Conservation (phyloP, 371 early-diverging fungal genomes). For the Mucor ambiguus region DNA sequence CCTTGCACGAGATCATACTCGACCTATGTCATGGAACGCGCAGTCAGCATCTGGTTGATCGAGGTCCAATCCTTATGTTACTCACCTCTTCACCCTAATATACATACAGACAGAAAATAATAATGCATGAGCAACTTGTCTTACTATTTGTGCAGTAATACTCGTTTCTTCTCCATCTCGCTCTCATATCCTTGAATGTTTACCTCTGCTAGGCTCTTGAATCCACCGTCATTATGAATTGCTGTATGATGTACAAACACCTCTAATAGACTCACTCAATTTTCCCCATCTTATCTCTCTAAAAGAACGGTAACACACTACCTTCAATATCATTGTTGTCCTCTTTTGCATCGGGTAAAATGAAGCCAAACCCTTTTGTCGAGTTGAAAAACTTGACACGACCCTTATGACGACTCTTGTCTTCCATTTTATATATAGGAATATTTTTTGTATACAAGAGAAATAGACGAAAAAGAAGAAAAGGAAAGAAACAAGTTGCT, state of each 20-base stretch:
- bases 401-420: slow-evolving; percentile 56
- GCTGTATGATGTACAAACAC: slow-evolving; percentile 92
- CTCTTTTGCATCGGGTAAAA: slow-evolving; percentile 69
- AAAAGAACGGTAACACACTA: slow-evolving; percentile 18
- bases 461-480: neutral
- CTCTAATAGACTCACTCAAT: slow-evolving; percentile 14
- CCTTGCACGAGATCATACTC: slow-evolving; percentile 83
- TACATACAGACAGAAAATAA: neutral
- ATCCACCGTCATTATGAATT: slow-evolving; percentile 83
- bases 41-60: neutral
- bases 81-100: slow-evolving; percentile 7
- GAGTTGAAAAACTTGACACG: slow-evolving; percentile 88
- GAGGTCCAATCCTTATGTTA: neutral
- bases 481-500: neutral
- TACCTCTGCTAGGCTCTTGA: slow-evolving; percentile 85
- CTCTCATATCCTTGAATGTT: neutral
- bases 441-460: neutral
- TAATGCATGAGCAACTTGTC: neutral
- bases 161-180: slow-evolving; percentile 53
- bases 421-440: neutral
- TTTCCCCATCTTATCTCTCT: neutral
- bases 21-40: slow-evolving; percentile 44
- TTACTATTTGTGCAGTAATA: neutral
- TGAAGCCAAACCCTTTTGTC: slow-evolving; percentile 88
- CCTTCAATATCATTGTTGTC: slow-evolving; percentile 66